Percentiles rank a stretch among this genome's conserved stretches.
Evolutionary conservation across 2,329 filamentous ascomycete species (phyloP).

Genomic region (Hypoxylon rubiginosum): DNA sequence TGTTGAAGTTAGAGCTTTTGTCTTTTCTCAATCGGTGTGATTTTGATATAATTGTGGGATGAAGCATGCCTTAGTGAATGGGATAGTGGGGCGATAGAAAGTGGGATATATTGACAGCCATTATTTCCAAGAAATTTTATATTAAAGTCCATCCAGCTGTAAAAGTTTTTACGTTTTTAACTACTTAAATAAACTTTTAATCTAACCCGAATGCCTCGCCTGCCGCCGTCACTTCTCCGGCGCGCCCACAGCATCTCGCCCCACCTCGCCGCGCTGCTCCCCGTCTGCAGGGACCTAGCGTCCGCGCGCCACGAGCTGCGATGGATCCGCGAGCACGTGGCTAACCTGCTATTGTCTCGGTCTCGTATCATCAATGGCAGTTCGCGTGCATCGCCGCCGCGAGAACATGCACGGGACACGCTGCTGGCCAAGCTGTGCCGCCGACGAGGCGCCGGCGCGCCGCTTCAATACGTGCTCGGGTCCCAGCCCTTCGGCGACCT

Average conservation of each 20-base stretch:
- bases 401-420: too few species aligned
- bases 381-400: slow-evolving; percentile 2
- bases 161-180: too few species aligned
- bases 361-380: too few species aligned
- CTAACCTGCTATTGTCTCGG: background rate
- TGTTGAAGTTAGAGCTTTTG: too few species aligned
- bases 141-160: too few species aligned
- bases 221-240: slow-evolving; percentile 69
- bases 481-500: slow-evolving; percentile 89
- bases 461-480: slow-evolving; percentile 90
- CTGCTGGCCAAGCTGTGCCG: slow-evolving; percentile 60
- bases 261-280: slow-evolving; percentile 72
- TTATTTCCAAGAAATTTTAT: too few species aligned
- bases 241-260: slow-evolving; percentile 67
- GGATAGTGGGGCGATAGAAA: too few species aligned
- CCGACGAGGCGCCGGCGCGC: slow-evolving; percentile 72
- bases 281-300: slow-evolving; percentile 71
- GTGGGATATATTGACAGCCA: too few species aligned
- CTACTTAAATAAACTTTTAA: too few species aligned
- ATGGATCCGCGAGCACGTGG: slow-evolving; percentile 75
- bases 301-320: slow-evolving; percentile 77
- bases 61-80: too few species aligned
- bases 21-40: too few species aligned
- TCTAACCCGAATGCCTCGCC: slow-evolving; percentile 75
- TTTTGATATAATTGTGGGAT: too few species aligned